phyloP scores from a whole-genome alignment of 1,139 yeast species.

The Suzukiozyma palmioleophila region DNA sequence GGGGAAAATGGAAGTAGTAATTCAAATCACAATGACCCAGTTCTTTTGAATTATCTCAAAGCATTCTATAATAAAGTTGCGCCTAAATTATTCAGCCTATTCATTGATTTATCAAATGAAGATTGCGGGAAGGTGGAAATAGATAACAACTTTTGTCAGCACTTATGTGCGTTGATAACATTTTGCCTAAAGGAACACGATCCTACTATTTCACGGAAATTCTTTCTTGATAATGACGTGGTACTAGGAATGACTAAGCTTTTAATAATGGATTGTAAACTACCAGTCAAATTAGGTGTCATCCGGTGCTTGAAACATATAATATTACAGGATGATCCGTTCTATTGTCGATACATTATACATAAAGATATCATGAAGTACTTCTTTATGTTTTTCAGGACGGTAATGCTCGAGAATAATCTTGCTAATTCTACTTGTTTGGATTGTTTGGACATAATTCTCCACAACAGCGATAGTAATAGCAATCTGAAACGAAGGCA shows the following conservation, averaged over 20 bases:
- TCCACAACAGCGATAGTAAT: conserved; percentile 23
- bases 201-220: conserved; percentile 49
- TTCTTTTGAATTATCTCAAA: conserved; percentile 40
- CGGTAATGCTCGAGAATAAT: conserved; percentile 52
- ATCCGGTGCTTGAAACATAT: conserved; percentile 60
- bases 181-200: conserved; percentile 67
- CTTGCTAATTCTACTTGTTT: conserved; percentile 74
- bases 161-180: conserved; percentile 63
- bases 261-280: conserved; percentile 34
- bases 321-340: conserved; percentile 56
- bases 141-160: conserved; percentile 50
- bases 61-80: conserved; percentile 65
- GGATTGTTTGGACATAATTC: conserved; percentile 58
- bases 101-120: conserved; percentile 26
- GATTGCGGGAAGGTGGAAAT: conserved; percentile 11
- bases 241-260: conserved; percentile 48
- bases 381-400: conserved; percentile 47
- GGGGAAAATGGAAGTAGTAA: not conserved
- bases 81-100: conserved; percentile 48
- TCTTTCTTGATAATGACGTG: conserved; percentile 54
- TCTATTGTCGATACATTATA: conserved; percentile 53
- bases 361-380: conserved; percentile 49
- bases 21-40: not conserved
- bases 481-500: conserved; percentile 15
- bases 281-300: conserved; percentile 61